These are phyloP conservation scores for Athelia psychrophila DNA, from an alignment of 1,284 basidiomycete genomes.

Conservation along the genomic window DNA sequence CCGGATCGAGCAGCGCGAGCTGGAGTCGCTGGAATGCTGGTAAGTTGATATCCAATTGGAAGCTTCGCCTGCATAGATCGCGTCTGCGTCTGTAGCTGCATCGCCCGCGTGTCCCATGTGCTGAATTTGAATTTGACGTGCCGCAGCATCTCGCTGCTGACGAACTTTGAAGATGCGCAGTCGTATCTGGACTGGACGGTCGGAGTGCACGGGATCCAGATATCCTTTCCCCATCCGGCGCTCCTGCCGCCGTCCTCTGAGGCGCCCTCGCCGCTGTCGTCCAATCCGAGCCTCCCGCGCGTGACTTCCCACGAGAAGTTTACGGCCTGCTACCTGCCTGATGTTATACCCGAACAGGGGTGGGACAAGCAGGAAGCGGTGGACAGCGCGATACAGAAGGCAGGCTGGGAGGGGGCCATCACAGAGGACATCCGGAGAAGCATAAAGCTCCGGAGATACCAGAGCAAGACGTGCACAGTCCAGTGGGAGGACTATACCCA, in stretches of 20 bases:
- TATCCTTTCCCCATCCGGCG: slow-evolving; percentile 82
- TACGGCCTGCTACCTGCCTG: slow-evolving; percentile 92
- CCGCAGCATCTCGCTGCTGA: slow-evolving; percentile 84
- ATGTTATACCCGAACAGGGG: slow-evolving; percentile 89
- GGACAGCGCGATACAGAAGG: slow-evolving; percentile 90
- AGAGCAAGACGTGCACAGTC: slow-evolving; percentile 73
- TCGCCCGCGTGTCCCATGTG: background rate
- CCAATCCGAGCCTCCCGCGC: slow-evolving; percentile 54
- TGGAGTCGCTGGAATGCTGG: slow-evolving; percentile 83
- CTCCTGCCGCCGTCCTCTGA: slow-evolving; percentile 50
- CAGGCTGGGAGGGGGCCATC: slow-evolving; percentile 83
- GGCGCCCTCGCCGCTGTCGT: slow-evolving; percentile 67
- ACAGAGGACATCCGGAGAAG: slow-evolving; percentile 80
- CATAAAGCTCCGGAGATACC: slow-evolving; percentile 82
- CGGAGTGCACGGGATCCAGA: slow-evolving; percentile 90
- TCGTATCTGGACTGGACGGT: slow-evolving; percentile 92
- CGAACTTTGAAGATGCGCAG: slow-evolving; percentile 84
- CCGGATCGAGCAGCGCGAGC: slow-evolving; percentile 74
- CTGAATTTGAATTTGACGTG: no score
- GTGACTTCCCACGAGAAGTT: slow-evolving; percentile 58
- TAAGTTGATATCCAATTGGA: no score
- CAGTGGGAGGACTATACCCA: slow-evolving; percentile 76
- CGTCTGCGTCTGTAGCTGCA: background rate
- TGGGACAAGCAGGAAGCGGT: slow-evolving; percentile 91
- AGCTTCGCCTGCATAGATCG: background rate